A percentile compares a stretch with the other conserved stretches of the same genome.
Conservation (phyloP, 495 filamentous ascomycete genomes). For the Margaritispora aquatica region DNA sequence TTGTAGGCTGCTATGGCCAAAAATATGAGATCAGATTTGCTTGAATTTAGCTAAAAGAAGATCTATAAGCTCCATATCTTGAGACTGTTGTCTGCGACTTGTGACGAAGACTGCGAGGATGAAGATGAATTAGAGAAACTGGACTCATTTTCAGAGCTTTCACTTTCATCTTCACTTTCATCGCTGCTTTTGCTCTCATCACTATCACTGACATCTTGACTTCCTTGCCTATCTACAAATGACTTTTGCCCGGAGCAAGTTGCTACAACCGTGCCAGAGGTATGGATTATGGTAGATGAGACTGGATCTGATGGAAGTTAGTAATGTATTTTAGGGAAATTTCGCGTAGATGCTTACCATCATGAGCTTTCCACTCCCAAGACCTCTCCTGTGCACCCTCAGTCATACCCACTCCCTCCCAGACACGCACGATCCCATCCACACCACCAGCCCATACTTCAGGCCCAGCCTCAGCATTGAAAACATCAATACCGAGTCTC, state of each 20-base stretch:
- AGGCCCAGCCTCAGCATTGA: constrained; percentile 44
- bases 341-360: constrained; percentile 23
- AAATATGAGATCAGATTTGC: neutral
- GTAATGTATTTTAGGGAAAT: too few relatives aligned
- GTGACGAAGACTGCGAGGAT: neutral
- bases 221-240: neutral
- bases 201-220: neutral
- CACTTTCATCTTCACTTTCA: neutral
- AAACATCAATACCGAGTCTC: constrained; percentile 69
- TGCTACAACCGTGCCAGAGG: constrained; percentile 59
- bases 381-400: constrained; percentile 47
- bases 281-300: constrained; percentile 59
- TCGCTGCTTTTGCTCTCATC: neutral
- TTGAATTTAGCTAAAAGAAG: neutral
- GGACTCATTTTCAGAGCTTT: neutral
- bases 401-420: constrained; percentile 54
- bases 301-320: constrained; percentile 33
- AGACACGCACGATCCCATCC: constrained; percentile 73
- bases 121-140: neutral
- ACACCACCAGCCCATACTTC: constrained; percentile 81
- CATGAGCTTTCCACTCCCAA: constrained; percentile 56
- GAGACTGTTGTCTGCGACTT: constrained; percentile 48
- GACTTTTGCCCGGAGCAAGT: constrained; percentile 62
- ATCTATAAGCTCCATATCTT: constrained; percentile 57
- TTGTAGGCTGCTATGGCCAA: neutral